Base-by-base conservation (phyloP, 2,329 filamentous ascomycete genomes). In the Macrophomina pseudophaseolina region DNA sequence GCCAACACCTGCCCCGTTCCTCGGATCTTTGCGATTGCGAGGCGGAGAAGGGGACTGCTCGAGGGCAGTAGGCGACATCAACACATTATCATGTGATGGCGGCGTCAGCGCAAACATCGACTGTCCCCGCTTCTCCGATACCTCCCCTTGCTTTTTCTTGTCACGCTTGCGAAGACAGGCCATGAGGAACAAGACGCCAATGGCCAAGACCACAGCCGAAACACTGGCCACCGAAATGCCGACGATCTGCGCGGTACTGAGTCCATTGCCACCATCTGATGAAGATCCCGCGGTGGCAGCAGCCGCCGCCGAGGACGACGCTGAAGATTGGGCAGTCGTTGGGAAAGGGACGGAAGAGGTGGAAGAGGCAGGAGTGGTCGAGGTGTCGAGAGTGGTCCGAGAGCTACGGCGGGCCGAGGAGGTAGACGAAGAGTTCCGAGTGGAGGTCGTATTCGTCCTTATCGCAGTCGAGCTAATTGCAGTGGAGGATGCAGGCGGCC, bases 241-340 rank as follows among this genome's bases (percentile, higher is more conserved):
- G 9, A 74, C 75, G 65, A 80, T 79, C 68, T 80, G 77, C 28
- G 77, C 75, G 23, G 77, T 74, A 18, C 71, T 77, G 73, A 80
- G 75, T 6, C 42, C 58, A 49, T 48, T 49, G 32, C 44, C 66
- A 52, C 67, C 44, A 51, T 69, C 62, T 44, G 65, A 70, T 63
- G 68, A 66, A 16, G 72, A 66, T 35, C 28, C 30, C 28, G 58
- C 58, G 11, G 56, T 40, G 2, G 40, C 56, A 3, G 56, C 56
- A 7, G 56, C 56, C 1, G 56, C 9, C 12, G 56, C 56, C 12
- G 54, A 44, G 5, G 54, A 28, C 5, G 35, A 44, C 35, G 56
- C 56, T 40, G 56, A 32, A 32, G 58, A 35, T 18, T 35, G 35
- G 9, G 71, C 66, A 16, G 73, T 69, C 14, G 75, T 74, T 14